phyloP scores from a whole-genome alignment of 139 green algal genomes.

The Chara braunii region DNA sequence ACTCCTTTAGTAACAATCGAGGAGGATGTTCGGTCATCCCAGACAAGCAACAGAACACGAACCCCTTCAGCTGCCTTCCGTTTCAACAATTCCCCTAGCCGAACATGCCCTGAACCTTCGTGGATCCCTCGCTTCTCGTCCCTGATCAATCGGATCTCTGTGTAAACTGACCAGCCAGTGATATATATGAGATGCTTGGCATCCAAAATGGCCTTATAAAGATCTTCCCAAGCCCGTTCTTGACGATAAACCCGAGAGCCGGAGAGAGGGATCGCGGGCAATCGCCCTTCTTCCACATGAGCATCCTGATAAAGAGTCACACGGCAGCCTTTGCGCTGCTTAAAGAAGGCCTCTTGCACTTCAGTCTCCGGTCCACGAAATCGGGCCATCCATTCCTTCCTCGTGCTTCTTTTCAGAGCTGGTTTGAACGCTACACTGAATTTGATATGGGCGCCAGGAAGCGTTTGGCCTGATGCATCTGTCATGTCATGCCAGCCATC shows the following conservation, averaged over 20 bases:
- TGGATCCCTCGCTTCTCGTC: background rate
- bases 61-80: conserved; percentile 45
- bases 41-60: conserved; percentile 50
- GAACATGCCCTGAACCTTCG: too few species aligned
- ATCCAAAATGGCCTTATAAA: conserved; percentile 41
- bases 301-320: conserved; percentile 50
- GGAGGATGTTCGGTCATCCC: conserved; percentile 54
- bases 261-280: background rate
- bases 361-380: background rate
- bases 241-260: background rate
- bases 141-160: conserved; percentile 40
- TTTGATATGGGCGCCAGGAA: background rate
- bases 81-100: conserved; percentile 52
- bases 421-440: background rate
- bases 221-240: background rate
- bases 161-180: conserved; percentile 51
- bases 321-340: conserved; percentile 26
- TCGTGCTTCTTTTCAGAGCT: background rate
- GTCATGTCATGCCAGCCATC: background rate
- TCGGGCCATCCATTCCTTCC: background rate
- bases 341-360: conserved; percentile 39
- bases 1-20: too few species aligned
- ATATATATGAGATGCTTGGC: conserved; percentile 53
- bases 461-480: background rate
- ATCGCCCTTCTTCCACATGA: background rate